Evolutionary conservation across 2,329 filamentous ascomycete species (phyloP), one percentile per base, ranked within the genome.

Genomic region (Penicillium sp.): DNA sequence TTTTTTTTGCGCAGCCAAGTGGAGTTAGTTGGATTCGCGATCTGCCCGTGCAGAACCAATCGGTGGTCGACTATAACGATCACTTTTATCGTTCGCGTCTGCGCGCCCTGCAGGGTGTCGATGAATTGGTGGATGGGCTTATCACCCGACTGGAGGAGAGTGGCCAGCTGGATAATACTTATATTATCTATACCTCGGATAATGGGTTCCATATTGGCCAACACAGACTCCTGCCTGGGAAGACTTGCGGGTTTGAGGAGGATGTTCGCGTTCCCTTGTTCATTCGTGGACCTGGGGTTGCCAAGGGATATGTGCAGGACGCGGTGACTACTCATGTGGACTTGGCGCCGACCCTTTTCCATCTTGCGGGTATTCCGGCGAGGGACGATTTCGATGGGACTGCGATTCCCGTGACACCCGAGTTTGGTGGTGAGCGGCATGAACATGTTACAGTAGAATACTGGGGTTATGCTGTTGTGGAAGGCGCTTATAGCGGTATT

Each of bases 261-360:
- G 84, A 86, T 58, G 82, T 86, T 58, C 80, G 83, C 2, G 80
- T 87, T 0, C 84, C 84, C 0, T 76, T 87, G 5, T 77, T 84
- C 36, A 78, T 88, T 19, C 78, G 84, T 10, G 85, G 85, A 0
- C 85, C 85, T 0, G 82, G 82, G 0, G 72, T 87, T 2, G 70
- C 78, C 0, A 62, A 69, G 11, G 79, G 78, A 1, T 61, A 74
- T 8, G 72, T 70, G 0, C 71, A 75, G 3, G 70, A 81, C 23
- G 68, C 78, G 5, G 81, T 85, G 2, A 87, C 83, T 0, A 82
- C 84, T 0, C 87, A 89, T 59, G 85, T 85, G 3, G 86, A 88
- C 62, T 71, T 89, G 2, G 84, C 83, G 0, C 85, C 86, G 0
- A 88, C 86, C 0, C 69, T 88, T 10, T 75, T 87, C 36, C 70